Evolutionary conservation across 2,329 filamentous ascomycete species (phyloP).

Genomic region (Lachnellula subtilissima): DNA sequence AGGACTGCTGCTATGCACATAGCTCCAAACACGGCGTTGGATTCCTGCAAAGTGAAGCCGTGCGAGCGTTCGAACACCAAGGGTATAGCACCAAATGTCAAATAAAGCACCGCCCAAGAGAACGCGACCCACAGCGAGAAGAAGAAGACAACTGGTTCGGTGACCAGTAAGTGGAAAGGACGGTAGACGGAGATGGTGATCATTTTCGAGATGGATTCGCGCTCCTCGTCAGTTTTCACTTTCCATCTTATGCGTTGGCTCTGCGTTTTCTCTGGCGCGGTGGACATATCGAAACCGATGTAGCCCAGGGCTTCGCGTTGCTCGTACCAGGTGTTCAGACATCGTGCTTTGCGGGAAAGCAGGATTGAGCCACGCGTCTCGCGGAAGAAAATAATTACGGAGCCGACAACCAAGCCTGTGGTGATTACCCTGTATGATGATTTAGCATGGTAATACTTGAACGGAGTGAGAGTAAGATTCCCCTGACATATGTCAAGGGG

Average conservation of each 20-base stretch:
- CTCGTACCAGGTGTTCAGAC: constrained; percentile 76
- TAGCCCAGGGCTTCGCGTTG: constrained; percentile 54
- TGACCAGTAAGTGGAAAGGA: constrained; percentile 72
- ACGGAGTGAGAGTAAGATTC: too few species aligned
- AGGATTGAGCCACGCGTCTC: constrained; percentile 81
- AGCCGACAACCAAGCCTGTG: constrained; percentile 56
- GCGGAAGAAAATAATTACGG: constrained; percentile 66
- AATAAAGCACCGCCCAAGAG: constrained; percentile 82
- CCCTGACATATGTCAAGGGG: too few species aligned
- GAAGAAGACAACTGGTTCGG: constrained; percentile 75
- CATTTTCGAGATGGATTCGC: constrained; percentile 62
- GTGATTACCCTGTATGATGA: constrained; percentile 47
- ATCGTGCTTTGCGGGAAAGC: constrained; percentile 67
- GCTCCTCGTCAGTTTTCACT: constrained; percentile 72
- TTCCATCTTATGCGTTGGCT: constrained; percentile 68
- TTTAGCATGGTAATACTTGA: too few species aligned
- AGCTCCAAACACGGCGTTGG: constrained; percentile 68
- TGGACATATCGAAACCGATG: constrained; percentile 46
- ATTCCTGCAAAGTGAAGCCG: constrained; percentile 61
- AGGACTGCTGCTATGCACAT: constrained; percentile 64
- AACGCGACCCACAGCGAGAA: constrained; percentile 90
- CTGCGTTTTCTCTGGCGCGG: constrained; percentile 22
- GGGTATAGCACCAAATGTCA: constrained; percentile 77
- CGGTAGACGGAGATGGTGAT: constrained; percentile 69
- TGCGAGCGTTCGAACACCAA: constrained; percentile 68